These are phyloP conservation scores for Calocybe indica DNA, from an alignment of 768 basidiomycete species.

Conservation along the genomic window DNA sequence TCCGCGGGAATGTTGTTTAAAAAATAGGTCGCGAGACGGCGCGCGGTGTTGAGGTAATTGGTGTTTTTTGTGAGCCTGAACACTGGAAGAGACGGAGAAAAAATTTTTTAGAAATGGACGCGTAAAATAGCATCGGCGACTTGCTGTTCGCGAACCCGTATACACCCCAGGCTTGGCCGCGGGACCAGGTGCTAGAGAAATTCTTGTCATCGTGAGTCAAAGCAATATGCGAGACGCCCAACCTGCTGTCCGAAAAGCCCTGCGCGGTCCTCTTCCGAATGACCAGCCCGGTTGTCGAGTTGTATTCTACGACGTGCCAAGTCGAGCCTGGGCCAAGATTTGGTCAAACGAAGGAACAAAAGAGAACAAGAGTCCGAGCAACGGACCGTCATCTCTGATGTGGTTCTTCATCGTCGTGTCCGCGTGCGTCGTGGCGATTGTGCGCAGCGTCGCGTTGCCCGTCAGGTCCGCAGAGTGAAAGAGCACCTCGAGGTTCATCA, in stretches of 20 bases:
- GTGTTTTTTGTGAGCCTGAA: slow-evolving; percentile 43
- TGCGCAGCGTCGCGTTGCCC: slow-evolving; percentile 47
- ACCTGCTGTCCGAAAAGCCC: slow-evolving; percentile 50
- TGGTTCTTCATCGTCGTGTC: slow-evolving; percentile 65
- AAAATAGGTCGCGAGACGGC: slow-evolving; percentile 55
- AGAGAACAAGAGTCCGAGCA: too few relatives aligned
- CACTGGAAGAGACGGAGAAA: slow-evolving; percentile 33
- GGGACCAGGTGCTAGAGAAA: slow-evolving; percentile 57
- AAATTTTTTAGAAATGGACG: neutral
- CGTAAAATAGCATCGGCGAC: slow-evolving; percentile 15
- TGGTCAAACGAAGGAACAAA: neutral
- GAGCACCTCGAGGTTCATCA: slow-evolving; percentile 75
- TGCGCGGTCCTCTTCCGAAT: slow-evolving; percentile 52
- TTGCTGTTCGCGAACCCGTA: slow-evolving; percentile 66
- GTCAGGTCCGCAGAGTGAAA: slow-evolving; percentile 54
- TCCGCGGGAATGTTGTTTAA: slow-evolving; percentile 50
- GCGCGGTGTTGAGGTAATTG: slow-evolving; percentile 55
- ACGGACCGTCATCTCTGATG: slow-evolving; percentile 54
- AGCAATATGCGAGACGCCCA: neutral
- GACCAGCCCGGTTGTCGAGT: slow-evolving; percentile 57
- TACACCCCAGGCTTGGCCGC: slow-evolving; percentile 69
- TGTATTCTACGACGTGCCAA: slow-evolving; percentile 64
- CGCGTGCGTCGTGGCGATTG: slow-evolving; percentile 61
- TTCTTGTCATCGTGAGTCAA: too few relatives aligned
- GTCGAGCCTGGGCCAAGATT: slow-evolving; percentile 31